Evolutionary conservation across 768 basidiomycete species (phyloP), one percentile per base, ranked within the genome.

Genomic region (Pleurotus djamor): DNA sequence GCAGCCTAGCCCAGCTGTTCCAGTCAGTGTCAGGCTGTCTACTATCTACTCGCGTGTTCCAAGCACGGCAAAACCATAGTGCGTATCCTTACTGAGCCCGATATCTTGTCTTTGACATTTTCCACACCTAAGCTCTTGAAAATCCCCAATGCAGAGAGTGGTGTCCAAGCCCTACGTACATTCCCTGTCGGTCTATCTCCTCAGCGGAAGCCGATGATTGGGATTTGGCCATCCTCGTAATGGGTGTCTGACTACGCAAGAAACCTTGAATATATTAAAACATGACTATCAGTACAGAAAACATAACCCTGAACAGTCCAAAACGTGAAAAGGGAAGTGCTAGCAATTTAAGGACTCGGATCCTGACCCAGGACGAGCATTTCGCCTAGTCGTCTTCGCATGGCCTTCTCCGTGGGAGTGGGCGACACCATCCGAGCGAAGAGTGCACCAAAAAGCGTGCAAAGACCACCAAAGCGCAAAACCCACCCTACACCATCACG

Each of bases 401-500:
- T 97, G 59, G 92, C 88, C 75, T 86, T 92, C 76, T 98, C 96
- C 4, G 94, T 92, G 51, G 86, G 89, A 17, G 96, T 98, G 0
- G 88, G 92, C 12, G 96, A 87, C 0, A 97, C 92, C 76, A 81
- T 86, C 50, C 91, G 87, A 34, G 90, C 88, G 64, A 92, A 80
- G 3, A 84, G 63, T 4, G 94, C 95, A 34, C 92, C 95, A 37
- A 88, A 83, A 76, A 97, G 73, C 0, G 95, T 87, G 70, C 91
- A 94, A 7, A 93, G 68, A 38, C 95, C 96, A 51, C 96, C 96
- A 66, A 96, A 96, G 14, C 94, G 86, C 58, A 98, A 74, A 5
- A 96, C 91, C 94, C 95, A 97, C 2, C 89, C 92, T 33, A 97
- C 94, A 36, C 96, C 96, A 57, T 87, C 88, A 77, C 93, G 94